phyloP scores from a whole-genome alignment of 306 rosid species.

The Castanea mollissima region DNA sequence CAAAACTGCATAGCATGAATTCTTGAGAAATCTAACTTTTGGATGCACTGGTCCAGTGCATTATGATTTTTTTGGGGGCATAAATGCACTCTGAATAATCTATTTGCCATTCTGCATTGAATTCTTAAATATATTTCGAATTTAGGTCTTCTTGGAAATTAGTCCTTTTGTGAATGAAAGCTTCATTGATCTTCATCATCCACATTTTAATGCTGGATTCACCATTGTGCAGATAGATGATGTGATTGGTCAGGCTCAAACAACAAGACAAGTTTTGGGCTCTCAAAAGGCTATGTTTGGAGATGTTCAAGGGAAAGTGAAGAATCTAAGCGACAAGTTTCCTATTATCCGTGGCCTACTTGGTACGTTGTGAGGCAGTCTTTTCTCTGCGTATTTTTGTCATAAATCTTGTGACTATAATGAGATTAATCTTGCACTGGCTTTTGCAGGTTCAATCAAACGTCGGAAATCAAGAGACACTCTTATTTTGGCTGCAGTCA shows the following conservation, averaged over 20 bases:
- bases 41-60: no score
- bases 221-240: constrained; percentile 73
- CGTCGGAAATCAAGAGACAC: constrained; percentile 91
- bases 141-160: not conserved
- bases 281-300: constrained; percentile 79
- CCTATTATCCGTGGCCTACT: constrained; percentile 84
- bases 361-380: constrained; percentile 42
- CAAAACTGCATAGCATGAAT: not conserved
- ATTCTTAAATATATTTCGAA: not conserved
- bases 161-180: not conserved
- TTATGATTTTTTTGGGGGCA: no score
- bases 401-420: not conserved
- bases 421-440: constrained; percentile 15
- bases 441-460: constrained; percentile 72
- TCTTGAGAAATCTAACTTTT: not conserved
- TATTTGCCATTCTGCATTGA: not conserved
- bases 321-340: constrained; percentile 77
- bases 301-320: constrained; percentile 98
- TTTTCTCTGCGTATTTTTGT: not conserved
- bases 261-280: constrained; percentile 82
- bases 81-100: not conserved
- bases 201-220: constrained; percentile 5
- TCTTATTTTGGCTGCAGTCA: constrained; percentile 80
- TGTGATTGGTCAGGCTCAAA: constrained; percentile 98
- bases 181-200: not conserved